A percentile compares a stretch with the other conserved stretches of the same genome.
These are phyloP conservation scores for Pseudogymnoascus sp. DNA, from an alignment of 2,329 filamentous ascomycete genomes.

Conservation along the genomic window DNA sequence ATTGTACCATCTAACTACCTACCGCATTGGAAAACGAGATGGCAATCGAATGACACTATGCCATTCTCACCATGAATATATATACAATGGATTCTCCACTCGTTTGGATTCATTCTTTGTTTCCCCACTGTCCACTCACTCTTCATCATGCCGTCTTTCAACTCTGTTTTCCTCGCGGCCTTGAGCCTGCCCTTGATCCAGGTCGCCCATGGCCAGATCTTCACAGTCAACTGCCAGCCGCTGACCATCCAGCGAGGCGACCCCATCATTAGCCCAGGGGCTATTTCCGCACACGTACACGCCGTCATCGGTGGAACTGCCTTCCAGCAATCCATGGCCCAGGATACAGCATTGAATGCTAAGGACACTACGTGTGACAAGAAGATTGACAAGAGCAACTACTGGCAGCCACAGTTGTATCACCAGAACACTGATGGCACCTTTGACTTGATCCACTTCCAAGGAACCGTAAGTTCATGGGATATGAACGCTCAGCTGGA, in stretches of 20 bases:
- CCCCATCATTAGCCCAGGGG: constrained; percentile 19
- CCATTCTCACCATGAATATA: neutral
- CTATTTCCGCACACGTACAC: constrained; percentile 18
- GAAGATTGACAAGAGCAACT: constrained; percentile 18
- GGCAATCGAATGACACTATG: neutral
- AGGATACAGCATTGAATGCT: constrained; percentile 12
- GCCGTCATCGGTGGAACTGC: constrained; percentile 21
- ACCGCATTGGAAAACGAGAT: neutral
- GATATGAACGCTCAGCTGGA: neutral
- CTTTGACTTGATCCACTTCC: constrained; percentile 16
- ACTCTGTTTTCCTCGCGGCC: neutral
- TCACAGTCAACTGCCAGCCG: constrained; percentile 14
- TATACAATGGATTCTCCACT: neutral
- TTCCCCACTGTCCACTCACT: neutral
- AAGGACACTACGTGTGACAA: constrained; percentile 19
- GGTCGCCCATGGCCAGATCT: neutral
- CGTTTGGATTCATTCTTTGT: neutral
- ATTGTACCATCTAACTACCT: neutral
- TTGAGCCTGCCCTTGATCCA: neutral
- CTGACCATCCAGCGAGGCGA: constrained; percentile 15
- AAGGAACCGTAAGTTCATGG: constrained; percentile 13
- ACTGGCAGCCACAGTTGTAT: constrained; percentile 19
- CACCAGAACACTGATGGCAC: constrained; percentile 14
- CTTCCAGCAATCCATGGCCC: constrained; percentile 19
- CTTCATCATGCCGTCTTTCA: neutral